Conservation (phyloP, 2,329 filamentous ascomycete species). For the Aspergillus uvarum region DNA sequence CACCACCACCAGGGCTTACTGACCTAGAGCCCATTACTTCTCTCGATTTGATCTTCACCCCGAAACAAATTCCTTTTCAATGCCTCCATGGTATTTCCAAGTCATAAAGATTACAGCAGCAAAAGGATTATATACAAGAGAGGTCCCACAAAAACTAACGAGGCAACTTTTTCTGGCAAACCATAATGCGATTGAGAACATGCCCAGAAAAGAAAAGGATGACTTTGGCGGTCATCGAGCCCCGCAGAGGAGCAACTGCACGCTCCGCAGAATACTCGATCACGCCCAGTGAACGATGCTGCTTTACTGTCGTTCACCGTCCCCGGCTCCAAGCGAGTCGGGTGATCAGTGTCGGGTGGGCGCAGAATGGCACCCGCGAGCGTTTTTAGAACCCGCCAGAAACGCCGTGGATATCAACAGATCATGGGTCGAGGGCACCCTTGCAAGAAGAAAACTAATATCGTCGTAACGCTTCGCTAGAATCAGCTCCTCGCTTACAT, state of each 20-base stretch:
- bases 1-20: no score
- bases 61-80: not conserved
- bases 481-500: conserved; percentile 22
- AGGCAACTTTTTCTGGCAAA: conserved; percentile 18
- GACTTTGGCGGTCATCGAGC: not conserved
- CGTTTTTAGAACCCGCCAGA: conserved; percentile 39
- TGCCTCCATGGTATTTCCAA: conserved; percentile 15
- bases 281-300: not conserved
- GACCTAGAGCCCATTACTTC: not conserved
- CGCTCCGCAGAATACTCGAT: not conserved
- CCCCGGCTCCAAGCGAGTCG: not conserved
- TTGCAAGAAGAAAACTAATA: conserved; percentile 22
- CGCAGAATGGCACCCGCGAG: conserved; percentile 23
- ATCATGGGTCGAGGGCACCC: conserved; percentile 29
- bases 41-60: not conserved
- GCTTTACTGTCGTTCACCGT: not conserved
- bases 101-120: conserved; percentile 13
- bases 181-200: conserved; percentile 14
- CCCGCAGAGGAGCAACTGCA: not conserved
- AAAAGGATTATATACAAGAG: conserved; percentile 22
- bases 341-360: conserved; percentile 9
- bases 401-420: conserved; percentile 47
- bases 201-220: conserved; percentile 13
- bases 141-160: conserved; percentile 9
- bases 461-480: conserved; percentile 22